phyloP scores from a whole-genome alignment of 2,329 filamentous ascomycete genomes.

The Trichoderma endophyticum region DNA sequence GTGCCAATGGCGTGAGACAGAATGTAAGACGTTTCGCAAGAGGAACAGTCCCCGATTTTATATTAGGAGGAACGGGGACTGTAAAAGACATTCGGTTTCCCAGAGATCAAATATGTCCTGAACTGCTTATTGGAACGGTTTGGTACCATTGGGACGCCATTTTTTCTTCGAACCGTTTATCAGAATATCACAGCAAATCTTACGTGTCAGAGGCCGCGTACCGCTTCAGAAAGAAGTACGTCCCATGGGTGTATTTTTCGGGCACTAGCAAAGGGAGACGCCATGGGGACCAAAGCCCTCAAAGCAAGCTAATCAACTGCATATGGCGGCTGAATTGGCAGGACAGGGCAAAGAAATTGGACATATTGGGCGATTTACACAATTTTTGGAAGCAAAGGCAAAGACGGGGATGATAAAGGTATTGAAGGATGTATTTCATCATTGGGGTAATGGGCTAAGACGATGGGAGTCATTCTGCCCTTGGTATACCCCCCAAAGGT shows the following conservation, averaged over 20 bases:
- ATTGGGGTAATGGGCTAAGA: too few species aligned
- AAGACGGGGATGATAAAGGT: too few species aligned
- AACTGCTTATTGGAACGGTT: background rate
- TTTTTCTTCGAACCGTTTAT: background rate
- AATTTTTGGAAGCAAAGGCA: fast-evolving
- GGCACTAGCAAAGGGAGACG: background rate
- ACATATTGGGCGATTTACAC: background rate
- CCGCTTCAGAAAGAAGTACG: background rate
- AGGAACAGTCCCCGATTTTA: background rate
- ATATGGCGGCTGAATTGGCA: background rate
- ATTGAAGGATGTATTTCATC: too few species aligned
- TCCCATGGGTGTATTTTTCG: background rate
- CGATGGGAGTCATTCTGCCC: too few species aligned
- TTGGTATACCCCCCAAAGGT: too few species aligned
- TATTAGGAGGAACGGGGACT: background rate
- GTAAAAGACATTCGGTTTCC: background rate
- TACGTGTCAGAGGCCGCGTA: fast-evolving
- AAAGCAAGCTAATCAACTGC: background rate
- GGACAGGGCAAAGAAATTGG: background rate
- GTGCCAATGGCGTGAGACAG: too few species aligned
- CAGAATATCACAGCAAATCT: background rate
- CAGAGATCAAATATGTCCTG: fast-evolving
- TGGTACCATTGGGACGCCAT: background rate
- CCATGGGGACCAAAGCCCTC: background rate
- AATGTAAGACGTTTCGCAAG: too few species aligned